Base-by-base conservation (phyloP, 139 green algal genomes). In the Zygnema cylindricum region DNA sequence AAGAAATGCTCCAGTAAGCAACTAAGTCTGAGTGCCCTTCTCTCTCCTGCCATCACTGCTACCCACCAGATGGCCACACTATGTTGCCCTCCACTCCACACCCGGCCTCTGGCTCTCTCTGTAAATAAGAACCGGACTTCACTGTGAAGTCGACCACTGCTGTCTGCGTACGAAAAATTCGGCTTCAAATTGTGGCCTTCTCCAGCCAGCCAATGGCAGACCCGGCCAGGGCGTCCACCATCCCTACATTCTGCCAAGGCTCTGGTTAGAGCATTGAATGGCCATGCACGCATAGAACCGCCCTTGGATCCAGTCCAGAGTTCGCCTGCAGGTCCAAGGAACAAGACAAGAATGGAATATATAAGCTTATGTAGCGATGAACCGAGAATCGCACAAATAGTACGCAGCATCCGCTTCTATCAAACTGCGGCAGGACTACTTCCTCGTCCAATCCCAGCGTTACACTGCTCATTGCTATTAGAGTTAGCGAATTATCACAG, bases 51-150 rank as follows among this genome's bases (percentile, higher is more conserved):
- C n/a, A n/a, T n/a, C n/a, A n/a, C n/a, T n/a, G 16, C 49, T 7
- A 63, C 84, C 88, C 35, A 89, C 84, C 84, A 89, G 54, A 89
- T 35, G 25, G 84, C 84, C 7, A 88, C 40, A 36, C 16, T 87
- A 41, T 86, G 76, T 11, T 21, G n/a, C 23, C 84, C 84, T 38
- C 75, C 84, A 49, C 84, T 89, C 84, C 84, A 89, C 7, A 89
- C 42, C 32, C 84, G 84, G 75, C 84, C 23, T 36, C 88, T 88
- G 36, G 40, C 84, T 22, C 11, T 35, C 2, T 89, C 84, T 32
- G 73, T 38, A 7, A 89, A 76, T 38, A 89, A 7, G 40, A 88
- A 89, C 1, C 84, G 71, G 32, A 89, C 76, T 7, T 84, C 84
- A 43, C 41, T 43, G 41, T 40, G 76, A 83, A 55, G 1, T 55